phyloP scores from a whole-genome alignment of 805 yeast genomes.

The Lipomyces anomalus region DNA sequence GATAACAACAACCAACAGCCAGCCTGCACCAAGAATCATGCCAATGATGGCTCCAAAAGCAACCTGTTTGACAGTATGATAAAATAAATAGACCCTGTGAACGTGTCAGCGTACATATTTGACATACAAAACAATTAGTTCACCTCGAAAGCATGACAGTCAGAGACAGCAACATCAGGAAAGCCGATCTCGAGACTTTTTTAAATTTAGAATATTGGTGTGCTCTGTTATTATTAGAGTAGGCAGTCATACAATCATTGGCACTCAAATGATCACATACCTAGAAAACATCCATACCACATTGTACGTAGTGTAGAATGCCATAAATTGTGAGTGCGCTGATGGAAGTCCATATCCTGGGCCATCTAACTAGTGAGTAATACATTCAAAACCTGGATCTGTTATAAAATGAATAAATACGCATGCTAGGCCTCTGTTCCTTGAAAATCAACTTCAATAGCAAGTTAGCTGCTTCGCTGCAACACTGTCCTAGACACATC shows the following conservation, averaged over 20 bases:
- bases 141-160: slow-evolving; percentile 30
- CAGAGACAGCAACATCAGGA: slow-evolving; percentile 28
- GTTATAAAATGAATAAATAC: slow-evolving; percentile 4
- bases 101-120: slow-evolving; percentile 44
- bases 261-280: slow-evolving; percentile 1
- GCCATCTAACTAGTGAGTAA: slow-evolving; percentile 10
- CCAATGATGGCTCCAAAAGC: slow-evolving; percentile 68
- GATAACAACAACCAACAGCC: slow-evolving; percentile 48
- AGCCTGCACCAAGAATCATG: slow-evolving; percentile 48
- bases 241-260: background rate
- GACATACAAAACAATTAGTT: no score
- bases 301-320: slow-evolving; percentile 51
- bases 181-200: slow-evolving; percentile 25
- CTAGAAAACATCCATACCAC: slow-evolving; percentile 31
- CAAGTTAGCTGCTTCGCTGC: slow-evolving; percentile 67
- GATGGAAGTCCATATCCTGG: slow-evolving; percentile 92
- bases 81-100: slow-evolving; percentile 61
- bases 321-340: slow-evolving; percentile 95
- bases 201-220: slow-evolving; percentile 30
- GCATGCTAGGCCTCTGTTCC: slow-evolving; percentile 62
- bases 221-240: slow-evolving; percentile 16
- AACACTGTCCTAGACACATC: slow-evolving; percentile 78
- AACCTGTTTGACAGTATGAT: slow-evolving; percentile 73
- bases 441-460: slow-evolving; percentile 56
- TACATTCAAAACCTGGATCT: slow-evolving; percentile 7